These are phyloP conservation scores for Tuctoria greenei DNA, from an alignment of 176 grass and related monocot genomes.

Conservation along the genomic window DNA sequence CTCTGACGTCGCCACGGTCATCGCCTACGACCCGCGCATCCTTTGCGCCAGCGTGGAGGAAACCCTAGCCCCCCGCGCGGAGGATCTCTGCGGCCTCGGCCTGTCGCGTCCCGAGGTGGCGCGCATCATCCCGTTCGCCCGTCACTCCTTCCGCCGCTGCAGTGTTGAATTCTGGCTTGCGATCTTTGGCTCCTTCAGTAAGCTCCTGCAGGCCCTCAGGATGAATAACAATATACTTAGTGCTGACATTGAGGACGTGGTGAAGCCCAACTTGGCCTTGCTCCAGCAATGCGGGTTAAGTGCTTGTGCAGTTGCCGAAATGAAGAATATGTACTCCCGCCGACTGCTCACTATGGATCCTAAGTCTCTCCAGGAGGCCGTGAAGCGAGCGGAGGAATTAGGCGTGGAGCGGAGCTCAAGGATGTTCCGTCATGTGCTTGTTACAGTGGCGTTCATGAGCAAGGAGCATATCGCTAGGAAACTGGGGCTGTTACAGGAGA, in stretches of 20 bases:
- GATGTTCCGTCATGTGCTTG: slow-evolving; percentile 9
- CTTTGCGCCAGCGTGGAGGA: background rate
- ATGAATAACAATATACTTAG: background rate
- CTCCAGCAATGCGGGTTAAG: slow-evolving; percentile 25
- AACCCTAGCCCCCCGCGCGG: background rate
- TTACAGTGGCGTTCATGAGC: background rate
- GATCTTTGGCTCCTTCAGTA: background rate
- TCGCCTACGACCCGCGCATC: slow-evolving; percentile 17
- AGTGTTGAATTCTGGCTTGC: slow-evolving; percentile 38
- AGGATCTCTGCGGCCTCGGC: slow-evolving; percentile 16
- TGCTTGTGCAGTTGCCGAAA: background rate
- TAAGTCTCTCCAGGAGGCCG: background rate
- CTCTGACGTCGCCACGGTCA: slow-evolving; percentile 22
- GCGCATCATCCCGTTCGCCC: slow-evolving; percentile 3
- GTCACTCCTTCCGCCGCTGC: background rate
- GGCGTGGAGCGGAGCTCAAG: background rate
- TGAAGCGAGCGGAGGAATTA: slow-evolving; percentile 8
- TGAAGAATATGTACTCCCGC: background rate
- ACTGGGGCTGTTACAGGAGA: background rate
- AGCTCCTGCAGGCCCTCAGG: slow-evolving; percentile 4
- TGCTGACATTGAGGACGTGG: background rate
- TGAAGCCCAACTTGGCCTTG: slow-evolving; percentile 26
- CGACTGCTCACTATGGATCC: slow-evolving; percentile 6
- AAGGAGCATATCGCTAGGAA: background rate
- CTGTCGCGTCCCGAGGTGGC: slow-evolving; percentile 36